Evolutionary conservation across 148 eudicot genomes (phyloP).

Genomic region (Vaccinium myrtillus): DNA sequence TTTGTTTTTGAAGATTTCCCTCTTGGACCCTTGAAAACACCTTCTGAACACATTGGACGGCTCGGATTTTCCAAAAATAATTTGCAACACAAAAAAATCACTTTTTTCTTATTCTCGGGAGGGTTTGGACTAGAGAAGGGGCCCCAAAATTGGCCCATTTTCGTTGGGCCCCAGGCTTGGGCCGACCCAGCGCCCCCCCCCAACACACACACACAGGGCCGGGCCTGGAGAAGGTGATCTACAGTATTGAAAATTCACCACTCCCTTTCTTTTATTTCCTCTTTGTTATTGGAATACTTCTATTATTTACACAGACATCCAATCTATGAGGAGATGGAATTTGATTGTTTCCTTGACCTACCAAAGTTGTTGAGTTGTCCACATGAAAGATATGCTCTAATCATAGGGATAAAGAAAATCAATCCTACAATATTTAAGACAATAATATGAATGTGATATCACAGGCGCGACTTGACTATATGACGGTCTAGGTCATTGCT

Average conservation of each 20-base stretch:
- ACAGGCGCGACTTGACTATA: neutral
- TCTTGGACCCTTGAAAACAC: no score
- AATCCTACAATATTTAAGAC: neutral
- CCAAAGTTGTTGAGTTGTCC: neutral
- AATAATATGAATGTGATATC: neutral
- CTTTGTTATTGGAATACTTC: neutral
- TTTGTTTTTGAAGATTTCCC: no score
- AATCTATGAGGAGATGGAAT: neutral
- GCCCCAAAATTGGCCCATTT: no score
- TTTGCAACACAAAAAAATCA: no score
- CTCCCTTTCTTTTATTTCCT: neutral
- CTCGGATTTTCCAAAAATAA: no score
- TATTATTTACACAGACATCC: neutral
- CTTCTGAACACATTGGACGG: no score
- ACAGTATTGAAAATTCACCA: neutral
- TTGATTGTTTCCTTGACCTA: conserved; percentile 2
- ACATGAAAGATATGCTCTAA: neutral
- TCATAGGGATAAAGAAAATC: neutral
- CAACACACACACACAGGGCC: no score
- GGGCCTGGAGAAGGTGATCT: neutral
- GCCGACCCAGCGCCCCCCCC: no score
- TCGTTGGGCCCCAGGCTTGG: no score
- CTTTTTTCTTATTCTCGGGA: no score
- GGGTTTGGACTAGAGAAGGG: no score
- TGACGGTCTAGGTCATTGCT: neutral